Conservation (phyloP, 208 protist species). For the Leishmania gerbilli region DNA sequence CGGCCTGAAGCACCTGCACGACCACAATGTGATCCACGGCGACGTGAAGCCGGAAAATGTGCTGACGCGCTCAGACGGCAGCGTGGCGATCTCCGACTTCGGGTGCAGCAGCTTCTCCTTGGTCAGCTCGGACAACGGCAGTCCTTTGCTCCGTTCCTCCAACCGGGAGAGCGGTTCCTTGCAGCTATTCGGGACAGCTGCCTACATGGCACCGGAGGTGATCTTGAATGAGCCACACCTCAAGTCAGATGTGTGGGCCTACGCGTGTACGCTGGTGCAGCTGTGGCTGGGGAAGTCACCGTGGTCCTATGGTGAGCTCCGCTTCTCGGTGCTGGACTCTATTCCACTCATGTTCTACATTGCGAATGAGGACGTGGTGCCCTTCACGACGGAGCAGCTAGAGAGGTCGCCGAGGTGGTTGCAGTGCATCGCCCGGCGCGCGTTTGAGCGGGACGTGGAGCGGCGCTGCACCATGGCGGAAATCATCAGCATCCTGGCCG, state of each 20-base stretch:
- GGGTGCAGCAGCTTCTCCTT: constrained; percentile 58
- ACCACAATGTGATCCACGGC: constrained; percentile 69
- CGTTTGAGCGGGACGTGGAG: constrained; percentile 50
- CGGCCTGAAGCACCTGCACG: constrained; percentile 76
- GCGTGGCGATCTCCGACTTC: constrained; percentile 72
- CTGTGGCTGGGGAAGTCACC: constrained; percentile 48
- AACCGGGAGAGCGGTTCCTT: constrained; percentile 15
- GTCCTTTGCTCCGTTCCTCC: neutral
- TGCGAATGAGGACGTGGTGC: constrained; percentile 42
- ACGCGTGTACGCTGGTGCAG: constrained; percentile 61
- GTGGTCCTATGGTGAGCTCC: constrained; percentile 33
- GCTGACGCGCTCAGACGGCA: constrained; percentile 68
- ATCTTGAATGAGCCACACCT: constrained; percentile 46
- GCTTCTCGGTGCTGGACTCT: constrained; percentile 31
- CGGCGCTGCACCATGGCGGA: constrained; percentile 51
- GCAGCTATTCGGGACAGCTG: constrained; percentile 53
- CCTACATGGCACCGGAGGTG: constrained; percentile 76
- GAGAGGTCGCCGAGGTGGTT: constrained; percentile 46
- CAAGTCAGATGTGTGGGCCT: constrained; percentile 75
- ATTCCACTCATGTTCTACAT: constrained; percentile 73
- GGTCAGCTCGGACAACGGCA: constrained; percentile 17
- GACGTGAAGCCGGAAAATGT: constrained; percentile 82
- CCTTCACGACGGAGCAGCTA: constrained; percentile 43
- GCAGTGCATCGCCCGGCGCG: constrained; percentile 47
- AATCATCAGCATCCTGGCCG: constrained; percentile 50